A percentile compares a stretch with the other conserved stretches of the same genome.
These are phyloP conservation scores for Mortierella sp. DNA, from an alignment of 371 early-diverging fungal species.

Conservation along the genomic window DNA sequence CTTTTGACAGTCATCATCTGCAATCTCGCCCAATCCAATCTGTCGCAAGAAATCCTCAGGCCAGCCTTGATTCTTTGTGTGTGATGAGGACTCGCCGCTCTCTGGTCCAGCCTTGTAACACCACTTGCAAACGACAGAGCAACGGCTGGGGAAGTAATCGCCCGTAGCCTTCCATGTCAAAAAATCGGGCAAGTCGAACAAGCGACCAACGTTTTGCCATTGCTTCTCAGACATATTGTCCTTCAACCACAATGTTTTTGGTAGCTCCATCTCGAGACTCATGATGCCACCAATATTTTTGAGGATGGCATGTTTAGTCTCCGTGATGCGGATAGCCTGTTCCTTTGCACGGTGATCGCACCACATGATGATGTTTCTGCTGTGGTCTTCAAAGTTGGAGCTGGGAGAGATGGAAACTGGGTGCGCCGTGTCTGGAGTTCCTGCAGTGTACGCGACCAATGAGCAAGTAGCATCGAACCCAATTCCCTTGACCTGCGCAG, in stretches of 20 bases:
- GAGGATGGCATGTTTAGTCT: slow-evolving; percentile 69
- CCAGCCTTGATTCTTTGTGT: slow-evolving; percentile 65
- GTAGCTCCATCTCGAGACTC: slow-evolving; percentile 82
- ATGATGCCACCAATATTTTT: slow-evolving; percentile 74
- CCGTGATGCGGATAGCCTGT: slow-evolving; percentile 75
- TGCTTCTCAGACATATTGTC: slow-evolving; percentile 64
- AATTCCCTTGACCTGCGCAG: slow-evolving; percentile 66
- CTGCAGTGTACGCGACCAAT: slow-evolving; percentile 67
- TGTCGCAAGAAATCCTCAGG: slow-evolving; percentile 66
- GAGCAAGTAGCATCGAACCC: slow-evolving; percentile 88
- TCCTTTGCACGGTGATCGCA: slow-evolving; percentile 80
- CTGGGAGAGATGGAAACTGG: slow-evolving; percentile 67
- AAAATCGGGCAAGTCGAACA: slow-evolving; percentile 82
- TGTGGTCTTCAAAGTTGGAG: slow-evolving; percentile 58
- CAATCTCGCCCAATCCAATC: slow-evolving; percentile 68
- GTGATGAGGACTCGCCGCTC: slow-evolving; percentile 6
- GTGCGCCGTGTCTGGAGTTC: slow-evolving; percentile 54
- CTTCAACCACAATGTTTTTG: slow-evolving; percentile 80
- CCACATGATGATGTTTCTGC: slow-evolving; percentile 80
- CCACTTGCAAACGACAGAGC: slow-evolving; percentile 83
- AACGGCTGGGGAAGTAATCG: slow-evolving; percentile 62
- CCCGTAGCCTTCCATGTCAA: slow-evolving; percentile 77
- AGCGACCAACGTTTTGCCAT: slow-evolving; percentile 66
- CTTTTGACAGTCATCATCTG: slow-evolving; percentile 60
- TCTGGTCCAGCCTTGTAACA: slow-evolving; percentile 64